Evolutionary conservation across 495 filamentous ascomycete genomes (phyloP), one percentile per base, ranked within the genome.

Genomic region (Podospora sp.): DNA sequence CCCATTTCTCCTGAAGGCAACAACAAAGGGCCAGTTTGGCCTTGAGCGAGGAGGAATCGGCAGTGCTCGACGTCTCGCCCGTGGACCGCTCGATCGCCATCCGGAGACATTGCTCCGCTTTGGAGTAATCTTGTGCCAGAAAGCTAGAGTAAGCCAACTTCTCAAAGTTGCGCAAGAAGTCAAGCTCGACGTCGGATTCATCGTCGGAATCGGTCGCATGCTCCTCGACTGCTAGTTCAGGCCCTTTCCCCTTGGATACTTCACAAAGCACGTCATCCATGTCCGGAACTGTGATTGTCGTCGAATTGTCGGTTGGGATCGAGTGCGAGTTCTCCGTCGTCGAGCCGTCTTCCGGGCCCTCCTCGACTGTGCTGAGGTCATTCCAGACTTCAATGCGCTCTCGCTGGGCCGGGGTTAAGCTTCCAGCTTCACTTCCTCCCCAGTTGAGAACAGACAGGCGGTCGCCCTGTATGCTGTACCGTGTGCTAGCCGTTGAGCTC

Each of bases 1-100:
- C 62, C 62, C 62, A 64, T 22, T 64, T 64, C 25, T 64, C 62
- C 62, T 64, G 62, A 7, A 64, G 51, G 24, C 62, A 64, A 21
- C 62, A 64, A 46, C 46, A 64, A 50, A 64, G 62, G 11, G 62
- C 62, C 51, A 64, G 26, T 26, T 56, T 64, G 35, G 53, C n/a
- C 51, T 64, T 64, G 2, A 64, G 51, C 51, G 53, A 20, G 11
- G 21, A 16, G 62, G 53, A 64, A 25, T 50, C 20, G 24, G 46
- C 21, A 56, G 62, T 56, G 51, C 62, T 16, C 26, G 62, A 64
- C 24, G 29, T 25, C 11, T 64, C 62, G 14, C 50, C 62, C 20
- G 62, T 64, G 11, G 62, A 64, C 49, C 51, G 49, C 49, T 64
- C 62, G 1, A 64, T 26, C 20, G 62, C 62, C 51, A 53, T 64